Base-by-base conservation (phyloP, 164 flowering plant genomes). In the Nymphaea thermarum region DNA sequence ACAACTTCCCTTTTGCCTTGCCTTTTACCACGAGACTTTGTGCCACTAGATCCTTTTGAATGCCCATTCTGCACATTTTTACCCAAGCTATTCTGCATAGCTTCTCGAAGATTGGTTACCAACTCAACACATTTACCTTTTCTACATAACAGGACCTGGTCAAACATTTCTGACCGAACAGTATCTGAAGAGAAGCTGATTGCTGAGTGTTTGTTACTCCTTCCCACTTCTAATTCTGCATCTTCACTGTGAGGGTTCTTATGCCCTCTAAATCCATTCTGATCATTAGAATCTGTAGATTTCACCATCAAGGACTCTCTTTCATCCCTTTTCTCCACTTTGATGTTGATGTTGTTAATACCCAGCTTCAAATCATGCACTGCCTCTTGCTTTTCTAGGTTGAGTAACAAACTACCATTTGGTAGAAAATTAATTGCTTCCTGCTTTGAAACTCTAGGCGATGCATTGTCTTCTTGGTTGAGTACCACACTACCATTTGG, bases 201-300 rank as follows among this genome's bases (percentile, higher is more conserved):
- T 0, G 92, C 96, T 0, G 84, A 80, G 65, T 78, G 92, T 77
- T 89, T 89, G 71, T 75, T 81, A 64, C 84, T 83, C 74, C 96
- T 83, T 68, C 80, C 84, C 67, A 82, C 83, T 44, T 80, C 85
- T 14, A 74, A 63, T 55, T 76, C 78, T 43, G 66, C 70, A 63
- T 78, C 83, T 43, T 73, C 86, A 66, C 67, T 3, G 64, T 71
- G 75, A 36, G 69, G 75, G 74, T 81, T 82, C 77, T 84, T 89
- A 81, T 72, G 82, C 71, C 85, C 87, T 72, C 78, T 79, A 12
- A 51, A 51, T 8, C 12, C 8, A 51, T 3, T 51, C 8, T 15
- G 57, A 3, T 15, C 2, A 51, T 51, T 51, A 15, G 7, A 8
- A 8, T 51, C 15, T 10, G 57, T 15, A 51, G 57, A 72, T 71